Conservation (phyloP, 1,284 basidiomycete species). For the Puccinia novopanici region DNA sequence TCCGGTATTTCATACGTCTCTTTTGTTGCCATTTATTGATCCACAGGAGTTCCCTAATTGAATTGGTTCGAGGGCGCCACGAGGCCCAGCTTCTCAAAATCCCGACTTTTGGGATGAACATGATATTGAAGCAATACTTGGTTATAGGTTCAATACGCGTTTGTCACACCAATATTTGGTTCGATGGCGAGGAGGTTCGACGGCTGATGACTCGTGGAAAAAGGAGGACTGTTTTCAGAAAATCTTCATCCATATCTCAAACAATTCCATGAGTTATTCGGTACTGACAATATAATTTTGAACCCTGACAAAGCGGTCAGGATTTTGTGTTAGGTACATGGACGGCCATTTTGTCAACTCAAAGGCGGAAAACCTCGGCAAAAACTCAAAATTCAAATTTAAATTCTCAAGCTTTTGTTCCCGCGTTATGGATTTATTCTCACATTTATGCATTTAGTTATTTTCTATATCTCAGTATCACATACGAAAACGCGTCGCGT, state of each 20-base stretch:
- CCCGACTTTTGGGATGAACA: neutral
- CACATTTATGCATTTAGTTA: too few relatives aligned
- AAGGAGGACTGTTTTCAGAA: neutral
- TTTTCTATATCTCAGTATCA: too few relatives aligned
- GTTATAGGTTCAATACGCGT: neutral
- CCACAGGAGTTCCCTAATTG: neutral
- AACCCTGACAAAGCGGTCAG: neutral
- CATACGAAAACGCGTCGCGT: too few relatives aligned
- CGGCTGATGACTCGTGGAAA: neutral
- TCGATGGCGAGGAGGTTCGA: neutral
- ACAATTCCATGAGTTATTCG: neutral
- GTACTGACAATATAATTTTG: neutral
- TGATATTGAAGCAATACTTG: neutral
- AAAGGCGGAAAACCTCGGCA: too few relatives aligned
- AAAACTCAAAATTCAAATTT: too few relatives aligned
- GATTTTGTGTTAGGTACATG: too few relatives aligned
- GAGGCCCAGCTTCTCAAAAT: neutral
- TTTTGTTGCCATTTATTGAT: neutral
- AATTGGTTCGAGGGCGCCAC: neutral
- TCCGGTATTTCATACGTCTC: neutral
- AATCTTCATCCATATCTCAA: neutral
- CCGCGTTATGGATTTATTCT: too few relatives aligned
- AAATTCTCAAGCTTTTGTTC: too few relatives aligned
- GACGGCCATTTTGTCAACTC: slow-evolving; percentile 8
- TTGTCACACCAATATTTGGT: neutral